Evolutionary conservation across 208 protist genomes (phyloP).

Genomic region (Leishmania mexicana): DNA sequence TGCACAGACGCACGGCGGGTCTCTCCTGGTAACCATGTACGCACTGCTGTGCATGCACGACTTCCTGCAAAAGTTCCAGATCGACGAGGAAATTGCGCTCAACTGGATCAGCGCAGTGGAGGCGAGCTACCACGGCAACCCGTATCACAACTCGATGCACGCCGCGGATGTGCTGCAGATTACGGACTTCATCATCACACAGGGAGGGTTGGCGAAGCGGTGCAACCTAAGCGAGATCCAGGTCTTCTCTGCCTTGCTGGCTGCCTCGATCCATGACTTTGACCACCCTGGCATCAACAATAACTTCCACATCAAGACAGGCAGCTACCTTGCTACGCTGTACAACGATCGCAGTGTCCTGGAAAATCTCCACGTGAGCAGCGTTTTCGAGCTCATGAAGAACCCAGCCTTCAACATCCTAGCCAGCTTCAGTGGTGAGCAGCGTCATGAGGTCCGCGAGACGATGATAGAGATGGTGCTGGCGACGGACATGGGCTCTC

Average conservation of each 20-base stretch:
- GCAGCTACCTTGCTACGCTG: slow-evolving; percentile 83
- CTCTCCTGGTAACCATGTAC: slow-evolving; percentile 90
- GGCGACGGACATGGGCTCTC: slow-evolving; percentile 94
- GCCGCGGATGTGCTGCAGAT: slow-evolving; percentile 92
- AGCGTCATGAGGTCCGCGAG: slow-evolving; percentile 86
- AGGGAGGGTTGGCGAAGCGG: slow-evolving; percentile 70
- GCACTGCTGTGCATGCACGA: slow-evolving; percentile 85
- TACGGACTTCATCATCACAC: slow-evolving; percentile 83
- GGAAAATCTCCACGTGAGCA: slow-evolving; percentile 94
- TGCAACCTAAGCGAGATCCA: slow-evolving; percentile 84
- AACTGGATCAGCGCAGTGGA: slow-evolving; percentile 92
- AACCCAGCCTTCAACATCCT: slow-evolving; percentile 87
- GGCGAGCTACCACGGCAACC: slow-evolving; percentile 91
- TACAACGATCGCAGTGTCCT: slow-evolving; percentile 97
- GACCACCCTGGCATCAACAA: slow-evolving; percentile 97
- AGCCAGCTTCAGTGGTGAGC: slow-evolving; percentile 65
- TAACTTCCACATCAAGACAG: slow-evolving; percentile 91
- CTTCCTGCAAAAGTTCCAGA: slow-evolving; percentile 90
- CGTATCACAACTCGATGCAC: slow-evolving; percentile 95
- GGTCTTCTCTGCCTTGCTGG: slow-evolving; percentile 88
- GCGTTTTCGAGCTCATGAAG: slow-evolving; percentile 92
- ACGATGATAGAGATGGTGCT: slow-evolving; percentile 93
- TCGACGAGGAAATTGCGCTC: slow-evolving; percentile 87
- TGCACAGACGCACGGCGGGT: slow-evolving; percentile 65
- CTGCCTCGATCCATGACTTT: slow-evolving; percentile 96